A percentile compares a stretch with the other conserved stretches of the same genome.
Conservation (phyloP, 192 early-diverging fungal species). For the Coemansia erecta region DNA sequence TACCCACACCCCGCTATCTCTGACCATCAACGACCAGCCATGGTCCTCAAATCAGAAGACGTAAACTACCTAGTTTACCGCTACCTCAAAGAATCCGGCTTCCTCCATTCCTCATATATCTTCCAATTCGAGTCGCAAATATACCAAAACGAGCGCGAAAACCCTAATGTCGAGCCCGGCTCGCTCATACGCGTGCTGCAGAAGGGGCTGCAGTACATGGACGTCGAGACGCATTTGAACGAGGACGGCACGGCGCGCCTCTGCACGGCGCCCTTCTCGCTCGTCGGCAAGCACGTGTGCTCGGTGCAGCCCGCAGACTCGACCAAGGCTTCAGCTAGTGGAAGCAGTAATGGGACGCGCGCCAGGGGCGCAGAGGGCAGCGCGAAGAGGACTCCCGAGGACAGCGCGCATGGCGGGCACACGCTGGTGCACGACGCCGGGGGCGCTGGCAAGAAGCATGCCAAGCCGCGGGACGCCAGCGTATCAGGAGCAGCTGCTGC, state of each 20-base stretch:
- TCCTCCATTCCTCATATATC: slow-evolving; percentile 79
- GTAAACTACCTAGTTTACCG: slow-evolving; percentile 86
- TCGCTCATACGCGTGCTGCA: slow-evolving; percentile 82
- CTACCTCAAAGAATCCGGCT: slow-evolving; percentile 87
- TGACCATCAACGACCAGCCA: slow-evolving; percentile 15
- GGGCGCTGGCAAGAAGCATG: slow-evolving; percentile 7
- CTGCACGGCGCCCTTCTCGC: slow-evolving; percentile 48
- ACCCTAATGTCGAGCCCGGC: slow-evolving; percentile 70
- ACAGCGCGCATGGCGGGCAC: slow-evolving; percentile 30
- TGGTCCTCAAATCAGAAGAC: slow-evolving; percentile 80
- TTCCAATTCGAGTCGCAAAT: slow-evolving; percentile 86
- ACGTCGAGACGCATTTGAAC: slow-evolving; percentile 85
- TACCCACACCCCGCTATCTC: no score
- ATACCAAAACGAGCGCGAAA: slow-evolving; percentile 57
- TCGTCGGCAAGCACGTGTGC: slow-evolving; percentile 49
- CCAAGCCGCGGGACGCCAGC: slow-evolving; percentile 12
- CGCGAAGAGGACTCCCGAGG: no score
- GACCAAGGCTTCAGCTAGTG: neutral
- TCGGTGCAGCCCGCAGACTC: slow-evolving; percentile 16
- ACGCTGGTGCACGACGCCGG: slow-evolving; percentile 39
- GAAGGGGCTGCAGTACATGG: slow-evolving; percentile 88
- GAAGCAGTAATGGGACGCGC: slow-evolving; percentile 3
- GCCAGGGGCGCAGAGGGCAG: no score
- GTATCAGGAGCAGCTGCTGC: neutral
- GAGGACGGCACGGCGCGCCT: slow-evolving; percentile 73